Base-by-base conservation (phyloP, 208 protist species). In the Leishmania turanica region DNA sequence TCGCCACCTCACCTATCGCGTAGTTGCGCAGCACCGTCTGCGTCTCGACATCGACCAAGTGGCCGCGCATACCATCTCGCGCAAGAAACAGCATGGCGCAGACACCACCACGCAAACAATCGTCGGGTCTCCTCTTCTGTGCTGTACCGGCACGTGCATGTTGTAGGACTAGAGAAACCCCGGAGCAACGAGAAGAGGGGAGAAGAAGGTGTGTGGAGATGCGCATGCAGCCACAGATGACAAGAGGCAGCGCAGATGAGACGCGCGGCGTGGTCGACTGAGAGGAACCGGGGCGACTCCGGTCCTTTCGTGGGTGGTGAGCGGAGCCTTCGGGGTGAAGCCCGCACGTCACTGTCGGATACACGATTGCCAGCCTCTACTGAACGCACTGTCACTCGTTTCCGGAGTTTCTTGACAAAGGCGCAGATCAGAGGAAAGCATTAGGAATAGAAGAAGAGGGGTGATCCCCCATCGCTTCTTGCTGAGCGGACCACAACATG, bases 71-170 rank as follows among this genome's bases (percentile, higher is more conserved):
- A 4, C 81, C 86, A 37, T 90, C 87, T 17, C 82, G 79, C 19
- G 92, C 84, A 76, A 97, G 75, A 73, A 95, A 97, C 19, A 97
- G 75, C 94, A 97, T 96, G 40, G 0, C 4, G 45, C 21, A 45
- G 51, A n/a, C 34, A 77, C 15, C 2, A 17, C 56, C 7, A 19
- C 15, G 34, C 8, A 62, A 24, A 0, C 9, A 51, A 34, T 62
- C 24, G 31, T 21, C 15, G 11, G 51, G 5, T 45, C 47, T 24
- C 15, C 15, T 51, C 19, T 47, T 7, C 5, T 73, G 19, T 34
- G 40, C 31, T 49, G 31, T 31, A 27, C 40, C 34, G 24, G 1
- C 68, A 17, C 1, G 15, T 21, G 24, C 8, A 31, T 1, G 1
- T 4, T 13, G 11, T 34, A 31, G 24, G 17, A 54, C 15, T 9